Conservation (phyloP, 352 stramenopile species). For the Thraustotheca clavata region DNA sequence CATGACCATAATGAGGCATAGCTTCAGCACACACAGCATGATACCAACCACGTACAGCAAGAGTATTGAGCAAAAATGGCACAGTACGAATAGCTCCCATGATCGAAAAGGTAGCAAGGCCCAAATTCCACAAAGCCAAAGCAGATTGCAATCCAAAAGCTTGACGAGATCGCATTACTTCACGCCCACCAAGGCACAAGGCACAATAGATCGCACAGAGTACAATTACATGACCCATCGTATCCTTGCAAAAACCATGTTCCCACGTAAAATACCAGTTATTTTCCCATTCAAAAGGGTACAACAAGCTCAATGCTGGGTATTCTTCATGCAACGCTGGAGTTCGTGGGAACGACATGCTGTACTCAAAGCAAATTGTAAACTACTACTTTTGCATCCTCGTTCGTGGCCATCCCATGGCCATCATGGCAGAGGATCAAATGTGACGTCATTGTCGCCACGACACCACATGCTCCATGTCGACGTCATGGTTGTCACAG, state of each 20-base stretch:
- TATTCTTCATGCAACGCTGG: constrained; percentile 19
- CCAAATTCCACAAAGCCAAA: constrained; percentile 75
- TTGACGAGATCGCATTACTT: constrained; percentile 69
- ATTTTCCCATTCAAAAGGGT: constrained; percentile 65
- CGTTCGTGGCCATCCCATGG: too few species aligned
- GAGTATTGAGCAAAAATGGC: constrained; percentile 75
- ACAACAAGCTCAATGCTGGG: constrained; percentile 31
- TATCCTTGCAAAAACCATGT: constrained; percentile 54
- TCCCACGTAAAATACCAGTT: constrained; percentile 65
- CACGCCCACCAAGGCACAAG: constrained; percentile 66
- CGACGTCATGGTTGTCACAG: too few species aligned
- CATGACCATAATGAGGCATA: constrained; percentile 54
- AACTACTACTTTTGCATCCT: not conserved
- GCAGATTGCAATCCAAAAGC: constrained; percentile 63
- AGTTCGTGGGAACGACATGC: not conserved
- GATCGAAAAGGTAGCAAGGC: constrained; percentile 64
- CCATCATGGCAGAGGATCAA: too few species aligned
- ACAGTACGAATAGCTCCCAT: constrained; percentile 64
- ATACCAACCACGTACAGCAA: constrained; percentile 70
- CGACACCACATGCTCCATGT: too few species aligned
- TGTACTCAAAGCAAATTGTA: not conserved
- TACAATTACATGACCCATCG: constrained; percentile 43
- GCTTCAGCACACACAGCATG: constrained; percentile 71
- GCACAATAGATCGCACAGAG: constrained; percentile 61
- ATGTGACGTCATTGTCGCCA: too few species aligned